Percentiles rank a stretch among this genome's conserved stretches.
phyloP scores from a whole-genome alignment of 768 basidiomycete genomes.

The Imleria badia region DNA sequence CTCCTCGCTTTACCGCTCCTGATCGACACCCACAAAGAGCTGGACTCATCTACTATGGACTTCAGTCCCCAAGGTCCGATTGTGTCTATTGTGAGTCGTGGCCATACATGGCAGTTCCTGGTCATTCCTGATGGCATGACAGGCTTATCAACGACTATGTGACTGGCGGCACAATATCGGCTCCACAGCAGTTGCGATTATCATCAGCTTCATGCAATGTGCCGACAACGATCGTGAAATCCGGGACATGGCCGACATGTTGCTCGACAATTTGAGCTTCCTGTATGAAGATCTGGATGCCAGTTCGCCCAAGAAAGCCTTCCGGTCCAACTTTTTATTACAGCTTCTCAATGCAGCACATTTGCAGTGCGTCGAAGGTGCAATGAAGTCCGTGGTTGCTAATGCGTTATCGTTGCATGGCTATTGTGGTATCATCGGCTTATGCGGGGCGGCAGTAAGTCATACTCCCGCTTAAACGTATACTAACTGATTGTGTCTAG shows the following conservation, averaged over 20 bases:
- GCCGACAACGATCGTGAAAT: not conserved
- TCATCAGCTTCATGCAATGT: slow-evolving; percentile 1
- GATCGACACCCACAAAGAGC: not conserved
- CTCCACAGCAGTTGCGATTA: slow-evolving; percentile 1
- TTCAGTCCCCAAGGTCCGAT: not conserved
- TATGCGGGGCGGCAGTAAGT: not conserved
- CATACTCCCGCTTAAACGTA: not conserved
- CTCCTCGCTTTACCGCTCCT: not conserved
- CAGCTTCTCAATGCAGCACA: not conserved
- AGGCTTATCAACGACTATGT: slow-evolving; percentile 5
- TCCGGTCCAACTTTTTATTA: not conserved
- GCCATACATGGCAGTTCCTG: too few relatives aligned
- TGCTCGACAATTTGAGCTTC: not conserved
- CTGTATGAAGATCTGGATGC: not conserved
- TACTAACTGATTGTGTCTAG: too few relatives aligned
- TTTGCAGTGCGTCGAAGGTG: not conserved
- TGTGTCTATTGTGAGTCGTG: not conserved
- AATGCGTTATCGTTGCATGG: not conserved
- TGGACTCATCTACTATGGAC: not conserved
- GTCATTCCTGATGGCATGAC: too few relatives aligned
- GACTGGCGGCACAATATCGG: slow-evolving; percentile 5
- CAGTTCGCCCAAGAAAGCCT: not conserved
- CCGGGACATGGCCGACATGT: not conserved
- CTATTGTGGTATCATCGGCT: not conserved
- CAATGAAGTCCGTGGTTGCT: not conserved